A percentile compares a stretch with the other conserved stretches of the same genome.
These are phyloP conservation scores for Arthrinium phaeospermum DNA, from an alignment of 2,329 filamentous ascomycete species.

Conservation along the genomic window DNA sequence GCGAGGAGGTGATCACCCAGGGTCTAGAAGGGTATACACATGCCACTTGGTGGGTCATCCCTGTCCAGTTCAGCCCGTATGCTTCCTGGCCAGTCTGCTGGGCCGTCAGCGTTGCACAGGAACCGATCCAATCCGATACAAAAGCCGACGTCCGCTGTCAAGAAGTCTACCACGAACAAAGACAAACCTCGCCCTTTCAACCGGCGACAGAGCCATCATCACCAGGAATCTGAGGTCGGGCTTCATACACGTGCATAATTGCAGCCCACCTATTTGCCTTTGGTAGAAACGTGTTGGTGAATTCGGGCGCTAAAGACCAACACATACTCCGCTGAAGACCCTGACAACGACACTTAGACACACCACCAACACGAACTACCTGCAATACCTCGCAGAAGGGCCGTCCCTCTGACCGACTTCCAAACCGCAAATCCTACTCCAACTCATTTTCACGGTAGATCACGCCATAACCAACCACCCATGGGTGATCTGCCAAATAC, in stretches of 20 bases:
- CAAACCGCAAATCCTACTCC: neutral
- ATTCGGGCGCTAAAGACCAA: neutral
- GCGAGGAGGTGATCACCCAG: neutral
- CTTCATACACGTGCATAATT: neutral
- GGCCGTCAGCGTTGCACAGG: neutral
- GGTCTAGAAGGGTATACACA: neutral
- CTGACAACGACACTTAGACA: constrained; percentile 1
- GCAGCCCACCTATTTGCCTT: neutral
- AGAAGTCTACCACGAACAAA: neutral
- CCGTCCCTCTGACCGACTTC: neutral
- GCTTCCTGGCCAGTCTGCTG: neutral
- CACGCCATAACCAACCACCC: constrained; percentile 9
- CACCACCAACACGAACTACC: neutral
- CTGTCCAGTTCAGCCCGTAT: constrained; percentile 3
- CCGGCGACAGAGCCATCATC: neutral
- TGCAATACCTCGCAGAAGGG: neutral
- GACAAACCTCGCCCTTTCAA: neutral
- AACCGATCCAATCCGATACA: neutral
- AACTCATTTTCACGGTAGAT: neutral
- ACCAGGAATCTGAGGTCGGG: neutral
- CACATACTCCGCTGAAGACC: neutral
- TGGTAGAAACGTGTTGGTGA: neutral
- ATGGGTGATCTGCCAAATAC: neutral
- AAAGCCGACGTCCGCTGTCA: neutral
- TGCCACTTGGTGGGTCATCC: constrained; percentile 6